These are phyloP conservation scores for Aspergillus brunneoviolaceus DNA, from an alignment of 2,329 filamentous ascomycete species.

Conservation along the genomic window DNA sequence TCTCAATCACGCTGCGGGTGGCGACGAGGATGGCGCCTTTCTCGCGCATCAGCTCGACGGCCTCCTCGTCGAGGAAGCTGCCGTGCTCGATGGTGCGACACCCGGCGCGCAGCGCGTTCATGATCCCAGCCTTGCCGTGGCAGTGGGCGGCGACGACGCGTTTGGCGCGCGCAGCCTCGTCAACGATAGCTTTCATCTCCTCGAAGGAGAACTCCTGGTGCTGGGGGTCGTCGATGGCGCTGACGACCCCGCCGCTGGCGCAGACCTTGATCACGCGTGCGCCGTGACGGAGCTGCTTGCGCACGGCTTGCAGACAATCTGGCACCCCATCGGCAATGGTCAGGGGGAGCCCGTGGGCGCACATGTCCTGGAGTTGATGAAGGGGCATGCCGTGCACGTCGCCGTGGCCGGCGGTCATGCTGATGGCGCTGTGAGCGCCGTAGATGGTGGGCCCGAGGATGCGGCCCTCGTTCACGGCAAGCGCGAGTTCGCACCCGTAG, in stretches of 20 bases:
- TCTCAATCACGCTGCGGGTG: slow-evolving; percentile 47
- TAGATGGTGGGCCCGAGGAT: slow-evolving; percentile 53
- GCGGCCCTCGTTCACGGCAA: slow-evolving; percentile 45
- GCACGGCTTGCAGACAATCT: slow-evolving; percentile 47
- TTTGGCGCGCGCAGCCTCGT: slow-evolving; percentile 44
- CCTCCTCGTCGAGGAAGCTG: slow-evolving; percentile 50
- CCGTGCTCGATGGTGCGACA: slow-evolving; percentile 52
- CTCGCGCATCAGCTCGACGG: slow-evolving; percentile 46
- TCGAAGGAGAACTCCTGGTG: slow-evolving; percentile 47
- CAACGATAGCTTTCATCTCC: slow-evolving; percentile 47
- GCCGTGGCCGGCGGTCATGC: slow-evolving; percentile 52
- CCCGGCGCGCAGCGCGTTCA: slow-evolving; percentile 47
- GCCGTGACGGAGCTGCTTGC: slow-evolving; percentile 47
- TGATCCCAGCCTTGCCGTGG: slow-evolving; percentile 50
- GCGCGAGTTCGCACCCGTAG: slow-evolving; percentile 46
- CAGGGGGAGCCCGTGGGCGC: slow-evolving; percentile 21
- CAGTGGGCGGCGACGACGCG: slow-evolving; percentile 47
- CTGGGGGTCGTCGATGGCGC: slow-evolving; percentile 45
- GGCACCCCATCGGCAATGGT: slow-evolving; percentile 49
- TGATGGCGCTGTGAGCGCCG: slow-evolving; percentile 45
- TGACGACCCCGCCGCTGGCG: slow-evolving; percentile 48
- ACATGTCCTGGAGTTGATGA: slow-evolving; percentile 4
- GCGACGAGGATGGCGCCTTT: slow-evolving; percentile 47
- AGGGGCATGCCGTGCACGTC: slow-evolving; percentile 38
- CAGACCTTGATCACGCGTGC: slow-evolving; percentile 52